Evolutionary conservation across 257 asterid genomes (phyloP), one percentile per base, ranked within the genome.

Genomic region (Petunia secreta): DNA sequence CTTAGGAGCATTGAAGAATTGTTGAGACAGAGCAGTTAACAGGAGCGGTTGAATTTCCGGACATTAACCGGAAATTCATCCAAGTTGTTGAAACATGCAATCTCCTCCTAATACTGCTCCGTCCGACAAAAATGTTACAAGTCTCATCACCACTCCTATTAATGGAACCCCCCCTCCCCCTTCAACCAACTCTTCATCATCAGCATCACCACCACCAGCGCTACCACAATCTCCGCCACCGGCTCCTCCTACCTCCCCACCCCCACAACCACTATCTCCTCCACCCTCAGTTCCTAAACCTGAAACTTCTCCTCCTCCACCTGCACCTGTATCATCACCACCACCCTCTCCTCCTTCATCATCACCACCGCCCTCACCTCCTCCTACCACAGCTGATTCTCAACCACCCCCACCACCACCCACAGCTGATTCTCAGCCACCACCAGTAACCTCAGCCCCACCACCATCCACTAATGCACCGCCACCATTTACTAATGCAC

Each of bases 11-110:
- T 36, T 81, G 60, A 71, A 55, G 57, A 71, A 60, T 77, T 73
- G 79, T 50, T 38, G 65, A 65, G 79, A 63, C 62, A 63, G 50
- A 52, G 83, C 78, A 69, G 78, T 44, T 68, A 78, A 69, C 44
- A 64, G 84, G 86, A 80, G 81, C 62, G 84, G 80, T 86, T 81
- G 81, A 79, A 59, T 54, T 63, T 79, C 81, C 84, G 81, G 84
- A 8, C 36, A 52, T 54, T 75, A 5, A 79, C 81, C 80, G 88
- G 85, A 78, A 82, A 37, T 85, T 60, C 80, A 52, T 52, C 62
- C 25, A 25, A 25, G 8, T 58, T 60, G 63, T 46, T 15, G 58
- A 77, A 81, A 81, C 44, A 58, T 77, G 75, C 74, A 66, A 50
- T 11, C 84, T 11, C 77, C 80, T 48, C 41, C 76, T 8, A 55